Evolutionary conservation across 495 filamentous ascomycete genomes (phyloP), one percentile per base, ranked within the genome.

Genomic region (Aspergillus indologenus): DNA sequence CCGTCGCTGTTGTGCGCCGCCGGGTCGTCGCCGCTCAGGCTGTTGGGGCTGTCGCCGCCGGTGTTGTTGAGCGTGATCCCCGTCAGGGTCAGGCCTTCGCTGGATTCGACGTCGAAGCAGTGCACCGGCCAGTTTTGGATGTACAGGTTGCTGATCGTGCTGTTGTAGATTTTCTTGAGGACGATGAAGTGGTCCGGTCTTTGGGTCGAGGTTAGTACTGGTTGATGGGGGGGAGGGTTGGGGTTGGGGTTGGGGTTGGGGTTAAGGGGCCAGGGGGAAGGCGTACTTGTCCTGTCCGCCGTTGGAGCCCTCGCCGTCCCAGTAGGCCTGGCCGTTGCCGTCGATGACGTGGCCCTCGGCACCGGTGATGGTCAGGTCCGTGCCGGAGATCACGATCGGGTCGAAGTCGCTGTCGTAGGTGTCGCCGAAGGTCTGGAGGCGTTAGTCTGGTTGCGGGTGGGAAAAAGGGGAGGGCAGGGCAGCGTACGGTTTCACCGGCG

Each of bases 291-390:
- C 63, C 24, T 67, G 58, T 17, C 77, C 77, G n/a, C 75, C 75
- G 56, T 80, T 79, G 15, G 70, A 73, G n/a, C 78, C 78, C 45
- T 75, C 55, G 11, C 78, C 78, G 55, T 81, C 78, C 78, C 78
- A 81, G 62, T 75, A 81, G 8, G 67, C 66, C 18, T 59, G 60
- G 40, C 78, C 78, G 43, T 81, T 78, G 21, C 77, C 76, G 56
- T 80, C 74, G 31, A 81, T 77, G 20, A 77, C 61, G 44, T 68
- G 65, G 14, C 72, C 78, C 8, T 65, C 53, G 8, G 64, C 70
- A 18, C 68, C 70, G 5, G 71, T 75, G 53, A 81, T 71, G 21
- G 68, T 76, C 17, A 80, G 57, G 57, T 68, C 65, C 9, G 71
- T 72, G 4, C 77, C 77, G 23, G 68, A 68, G 57, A 79, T 66